Conservation (phyloP, 2,329 filamentous ascomycete species). For the Epichloe hybrida region DNA sequence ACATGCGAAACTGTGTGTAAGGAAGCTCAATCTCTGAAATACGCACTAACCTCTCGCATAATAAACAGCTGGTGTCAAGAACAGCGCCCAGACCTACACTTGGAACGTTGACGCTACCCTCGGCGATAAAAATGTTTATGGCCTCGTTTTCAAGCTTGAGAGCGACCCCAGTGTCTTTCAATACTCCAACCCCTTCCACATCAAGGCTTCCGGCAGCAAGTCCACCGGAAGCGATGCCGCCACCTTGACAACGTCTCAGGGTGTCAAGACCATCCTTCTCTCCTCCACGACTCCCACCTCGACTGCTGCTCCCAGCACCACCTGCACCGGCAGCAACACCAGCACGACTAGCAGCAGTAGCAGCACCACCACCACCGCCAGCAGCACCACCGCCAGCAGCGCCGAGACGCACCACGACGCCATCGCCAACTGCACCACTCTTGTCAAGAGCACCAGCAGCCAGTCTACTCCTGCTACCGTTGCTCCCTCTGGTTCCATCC, state of each 20-base stretch:
- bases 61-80: constrained; percentile 31
- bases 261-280: constrained; percentile 18
- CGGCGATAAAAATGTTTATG: constrained; percentile 37
- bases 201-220: constrained; percentile 20
- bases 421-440: constrained; percentile 8
- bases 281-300: constrained; percentile 9
- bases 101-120: constrained; percentile 37
- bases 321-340: constrained; percentile 12
- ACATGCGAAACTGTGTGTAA: neutral
- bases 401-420: constrained; percentile 1
- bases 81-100: constrained; percentile 28
- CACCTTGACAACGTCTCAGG: constrained; percentile 16
- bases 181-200: constrained; percentile 49
- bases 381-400: neutral
- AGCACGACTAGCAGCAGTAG: constrained; percentile 7
- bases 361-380: neutral
- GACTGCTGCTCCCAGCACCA: constrained; percentile 11
- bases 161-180: constrained; percentile 37
- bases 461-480: neutral
- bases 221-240: constrained; percentile 14
- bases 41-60: neutral
- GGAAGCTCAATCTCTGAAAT: neutral
- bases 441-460: constrained; percentile 12
- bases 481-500: constrained; percentile 10
- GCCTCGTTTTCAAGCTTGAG: constrained; percentile 40